phyloP scores from a whole-genome alignment of 1,284 basidiomycete genomes.

The Salmacisia buchloeana region DNA sequence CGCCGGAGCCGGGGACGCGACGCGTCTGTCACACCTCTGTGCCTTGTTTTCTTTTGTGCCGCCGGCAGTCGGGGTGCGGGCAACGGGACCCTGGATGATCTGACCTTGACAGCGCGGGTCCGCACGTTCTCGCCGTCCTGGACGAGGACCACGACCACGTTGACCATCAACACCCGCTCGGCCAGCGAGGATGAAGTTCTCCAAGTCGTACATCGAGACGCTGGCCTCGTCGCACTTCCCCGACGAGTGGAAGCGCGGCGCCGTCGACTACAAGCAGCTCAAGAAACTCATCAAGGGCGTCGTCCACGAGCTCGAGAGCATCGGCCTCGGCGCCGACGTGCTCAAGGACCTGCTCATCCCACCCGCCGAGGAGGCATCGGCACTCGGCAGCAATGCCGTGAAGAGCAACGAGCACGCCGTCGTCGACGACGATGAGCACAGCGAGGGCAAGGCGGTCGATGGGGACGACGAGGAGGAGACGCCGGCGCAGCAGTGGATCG shows the following conservation, averaged over 20 bases:
- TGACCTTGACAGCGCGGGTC: too few species aligned
- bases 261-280: constrained; percentile 83
- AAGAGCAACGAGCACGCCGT: background rate
- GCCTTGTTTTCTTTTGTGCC: too few species aligned
- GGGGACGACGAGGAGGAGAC: constrained; percentile 15
- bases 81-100: too few species aligned
- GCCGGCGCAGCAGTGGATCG: constrained; percentile 11
- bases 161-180: too few species aligned
- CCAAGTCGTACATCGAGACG: constrained; percentile 68
- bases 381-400: background rate
- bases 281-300: constrained; percentile 88
- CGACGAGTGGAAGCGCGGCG: constrained; percentile 66
- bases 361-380: constrained; percentile 16
- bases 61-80: too few species aligned
- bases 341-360: constrained; percentile 55
- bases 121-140: too few species aligned
- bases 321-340: constrained; percentile 67
- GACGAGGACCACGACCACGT: too few species aligned
- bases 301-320: constrained; percentile 69
- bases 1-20: too few species aligned
- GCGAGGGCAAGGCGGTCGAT: background rate
- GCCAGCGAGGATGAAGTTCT: constrained; percentile 90
- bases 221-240: constrained; percentile 63
- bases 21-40: too few species aligned
- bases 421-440: constrained; percentile 8